Conservation (phyloP, 305 asterid genomes). For the Fraxinus dipetala region DNA sequence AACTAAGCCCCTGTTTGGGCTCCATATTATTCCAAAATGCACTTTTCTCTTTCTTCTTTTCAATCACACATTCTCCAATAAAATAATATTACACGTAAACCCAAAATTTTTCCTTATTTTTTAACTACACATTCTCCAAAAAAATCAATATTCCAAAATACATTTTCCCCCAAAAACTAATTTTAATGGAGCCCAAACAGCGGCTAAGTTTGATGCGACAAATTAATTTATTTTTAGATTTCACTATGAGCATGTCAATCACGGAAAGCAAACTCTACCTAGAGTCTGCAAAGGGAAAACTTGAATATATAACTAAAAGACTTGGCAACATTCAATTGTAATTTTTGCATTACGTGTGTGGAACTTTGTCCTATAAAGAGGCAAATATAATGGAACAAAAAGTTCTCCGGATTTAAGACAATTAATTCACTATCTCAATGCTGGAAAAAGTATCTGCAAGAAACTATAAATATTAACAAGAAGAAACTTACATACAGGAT, state of each 20-base stretch:
- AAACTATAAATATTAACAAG: conserved; percentile 29
- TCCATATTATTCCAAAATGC: too few species aligned
- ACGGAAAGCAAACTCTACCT: background rate
- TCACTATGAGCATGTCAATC: background rate
- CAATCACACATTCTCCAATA: too few species aligned
- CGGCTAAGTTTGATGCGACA: background rate
- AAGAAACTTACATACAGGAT: conserved; percentile 90
- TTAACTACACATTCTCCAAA: too few species aligned
- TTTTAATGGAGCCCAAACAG: too few species aligned
- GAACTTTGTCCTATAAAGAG: background rate
- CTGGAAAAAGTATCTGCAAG: conserved; percentile 1
- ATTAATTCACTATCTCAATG: conserved; percentile 13
- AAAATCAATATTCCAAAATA: too few species aligned
- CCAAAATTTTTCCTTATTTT: too few species aligned
- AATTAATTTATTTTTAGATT: background rate
- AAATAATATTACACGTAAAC: too few species aligned
- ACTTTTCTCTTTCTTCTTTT: too few species aligned
- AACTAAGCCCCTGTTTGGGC: background rate
- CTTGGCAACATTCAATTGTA: conserved; percentile 6
- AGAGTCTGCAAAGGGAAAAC: conserved; percentile 4
- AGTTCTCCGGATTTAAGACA: conserved; percentile 11
- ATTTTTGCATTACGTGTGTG: background rate
- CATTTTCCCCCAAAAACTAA: too few species aligned
- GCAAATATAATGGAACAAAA: conserved; percentile 10
- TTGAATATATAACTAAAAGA: background rate